Percentiles rank a stretch among this genome's conserved stretches.
Evolutionary conservation across 805 yeast genomes (phyloP).

Genomic region (Metschnikowia reukaufii): DNA sequence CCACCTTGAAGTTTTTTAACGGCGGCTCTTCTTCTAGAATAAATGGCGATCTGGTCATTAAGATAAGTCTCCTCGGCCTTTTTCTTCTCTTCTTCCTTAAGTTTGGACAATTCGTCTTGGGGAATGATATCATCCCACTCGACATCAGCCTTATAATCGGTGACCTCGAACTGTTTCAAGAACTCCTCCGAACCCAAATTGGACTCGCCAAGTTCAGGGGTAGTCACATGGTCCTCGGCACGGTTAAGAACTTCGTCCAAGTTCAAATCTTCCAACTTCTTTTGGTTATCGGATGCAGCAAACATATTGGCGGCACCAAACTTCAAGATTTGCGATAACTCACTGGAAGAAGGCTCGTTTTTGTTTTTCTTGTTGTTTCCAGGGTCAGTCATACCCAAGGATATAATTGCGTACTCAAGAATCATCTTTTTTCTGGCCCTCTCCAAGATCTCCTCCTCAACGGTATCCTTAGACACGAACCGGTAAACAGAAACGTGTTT

Average conservation of each 20-base stretch:
- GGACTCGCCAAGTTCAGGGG: slow-evolving; percentile 96
- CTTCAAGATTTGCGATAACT: slow-evolving; percentile 87
- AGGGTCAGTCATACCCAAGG: slow-evolving; percentile 89
- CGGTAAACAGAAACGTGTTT: slow-evolving; percentile 97
- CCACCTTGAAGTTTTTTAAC: slow-evolving; percentile 51
- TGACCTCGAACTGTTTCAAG: slow-evolving; percentile 93
- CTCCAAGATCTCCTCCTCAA: slow-evolving; percentile 95
- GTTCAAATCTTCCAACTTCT: slow-evolving; percentile 91
- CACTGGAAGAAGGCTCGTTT: slow-evolving; percentile 78
- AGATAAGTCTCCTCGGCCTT: slow-evolving; percentile 82
- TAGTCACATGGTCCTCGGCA: slow-evolving; percentile 95
- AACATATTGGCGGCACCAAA: slow-evolving; percentile 99
- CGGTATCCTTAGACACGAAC: slow-evolving; percentile 96
- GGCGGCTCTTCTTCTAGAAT: slow-evolving; percentile 76
- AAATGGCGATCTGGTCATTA: slow-evolving; percentile 87
- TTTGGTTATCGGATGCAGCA: slow-evolving; percentile 90
- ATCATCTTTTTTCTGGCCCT: slow-evolving; percentile 98
- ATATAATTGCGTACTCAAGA: slow-evolving; percentile 94
- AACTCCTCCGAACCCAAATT: slow-evolving; percentile 98
- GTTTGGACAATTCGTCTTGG: slow-evolving; percentile 80
- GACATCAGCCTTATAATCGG: slow-evolving; percentile 96
- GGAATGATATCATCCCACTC: slow-evolving; percentile 99
- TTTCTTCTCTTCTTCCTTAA: slow-evolving; percentile 89
- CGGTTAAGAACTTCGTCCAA: slow-evolving; percentile 93
- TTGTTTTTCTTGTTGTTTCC: slow-evolving; percentile 49